Base-by-base conservation (phyloP, 2,329 filamentous ascomycete species). In the Trichoderma harzianum region DNA sequence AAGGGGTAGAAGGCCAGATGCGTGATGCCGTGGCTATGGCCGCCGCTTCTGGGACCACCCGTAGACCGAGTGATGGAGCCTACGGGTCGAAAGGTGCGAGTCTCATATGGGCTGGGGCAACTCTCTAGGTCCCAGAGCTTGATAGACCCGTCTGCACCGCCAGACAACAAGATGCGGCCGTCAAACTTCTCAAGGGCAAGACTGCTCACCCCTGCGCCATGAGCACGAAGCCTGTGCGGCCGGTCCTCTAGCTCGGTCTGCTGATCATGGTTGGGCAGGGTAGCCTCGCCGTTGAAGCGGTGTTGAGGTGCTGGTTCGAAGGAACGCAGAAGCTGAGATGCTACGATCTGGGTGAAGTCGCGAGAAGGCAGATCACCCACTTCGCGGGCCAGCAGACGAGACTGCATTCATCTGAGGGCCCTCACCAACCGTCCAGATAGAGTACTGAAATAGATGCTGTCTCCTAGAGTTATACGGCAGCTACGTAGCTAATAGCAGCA, bases 41-140 rank as follows among this genome's bases (percentile, higher is more conserved):
- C 79, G 7, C 79, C 62, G 10, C 78, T 75, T 3, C 71, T 69
- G 16, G 76, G 72, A 5, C 78, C 78, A 5, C 74, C 73, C 3
- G 79, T 77, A 21, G 84, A 85, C 63, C 86, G 84, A 16, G 82
- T 77, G 63, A 89, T 84, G 28, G 83, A 84, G 64, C 84, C 86
- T 24, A 86, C 79, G 2, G 92, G 88, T 7, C 82, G 85, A 76
- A 87, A 91, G 21, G 79, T 86, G 77, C 85, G 86, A 43, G 80
- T 80, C 73, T 73, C 79, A 74, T 82, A 83, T 7, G 83, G 80
- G 73, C 84, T 84, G 14, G 78, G 79, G 75, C 85, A 84, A 64
- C 87, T 83, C 77, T 97, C 92, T 7, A 98, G 87, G 81, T 98
- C 91, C 95, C 95, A 98, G 60, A 98, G 83, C 75, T 91, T 92